Evolutionary conservation across 352 stramenopile species (phyloP).

Genomic region (Halophytophthora polymorphica): DNA sequence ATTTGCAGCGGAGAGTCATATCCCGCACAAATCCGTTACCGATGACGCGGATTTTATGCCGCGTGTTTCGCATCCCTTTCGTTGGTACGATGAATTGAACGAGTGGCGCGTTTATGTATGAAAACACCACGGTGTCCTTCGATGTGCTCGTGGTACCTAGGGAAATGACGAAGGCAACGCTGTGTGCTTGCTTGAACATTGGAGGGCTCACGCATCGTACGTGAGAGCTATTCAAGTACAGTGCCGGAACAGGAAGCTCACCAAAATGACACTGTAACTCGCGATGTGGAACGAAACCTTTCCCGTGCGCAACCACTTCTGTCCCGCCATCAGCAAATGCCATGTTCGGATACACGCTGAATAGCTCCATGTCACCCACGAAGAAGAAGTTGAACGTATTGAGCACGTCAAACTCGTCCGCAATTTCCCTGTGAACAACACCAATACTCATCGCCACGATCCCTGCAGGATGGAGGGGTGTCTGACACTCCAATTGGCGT

Average conservation of each 20-base stretch:
- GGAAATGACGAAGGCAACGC: constrained; percentile 18
- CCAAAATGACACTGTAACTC: constrained; percentile 39
- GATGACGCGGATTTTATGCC: constrained; percentile 15
- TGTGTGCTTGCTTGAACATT: constrained; percentile 13
- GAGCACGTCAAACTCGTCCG: constrained; percentile 1
- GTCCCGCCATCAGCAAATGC: constrained; percentile 32
- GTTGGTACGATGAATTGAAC: constrained; percentile 24
- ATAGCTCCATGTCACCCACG: constrained; percentile 31
- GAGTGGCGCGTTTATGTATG: constrained; percentile 26
- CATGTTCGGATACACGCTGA: constrained; percentile 10
- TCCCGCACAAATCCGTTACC: constrained; percentile 20
- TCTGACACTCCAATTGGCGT: constrained; percentile 22
- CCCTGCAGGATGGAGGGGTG: constrained; percentile 21
- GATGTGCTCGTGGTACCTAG: constrained; percentile 21
- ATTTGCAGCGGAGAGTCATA: constrained; percentile 21
- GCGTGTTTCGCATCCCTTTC: constrained; percentile 21
- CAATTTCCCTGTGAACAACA: constrained; percentile 1
- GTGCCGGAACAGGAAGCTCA: constrained; percentile 9
- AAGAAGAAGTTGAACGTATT: constrained; percentile 34
- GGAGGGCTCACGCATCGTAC: constrained; percentile 31
- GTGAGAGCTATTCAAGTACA: constrained; percentile 26
- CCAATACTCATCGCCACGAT: constrained; percentile 18
- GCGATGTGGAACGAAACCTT: constrained; percentile 30
- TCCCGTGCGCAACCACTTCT: constrained; percentile 22
- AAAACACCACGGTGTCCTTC: constrained; percentile 17